Evolutionary conservation across 352 stramenopile species (phyloP).

Genomic region (Phytopythium mirpurense): DNA sequence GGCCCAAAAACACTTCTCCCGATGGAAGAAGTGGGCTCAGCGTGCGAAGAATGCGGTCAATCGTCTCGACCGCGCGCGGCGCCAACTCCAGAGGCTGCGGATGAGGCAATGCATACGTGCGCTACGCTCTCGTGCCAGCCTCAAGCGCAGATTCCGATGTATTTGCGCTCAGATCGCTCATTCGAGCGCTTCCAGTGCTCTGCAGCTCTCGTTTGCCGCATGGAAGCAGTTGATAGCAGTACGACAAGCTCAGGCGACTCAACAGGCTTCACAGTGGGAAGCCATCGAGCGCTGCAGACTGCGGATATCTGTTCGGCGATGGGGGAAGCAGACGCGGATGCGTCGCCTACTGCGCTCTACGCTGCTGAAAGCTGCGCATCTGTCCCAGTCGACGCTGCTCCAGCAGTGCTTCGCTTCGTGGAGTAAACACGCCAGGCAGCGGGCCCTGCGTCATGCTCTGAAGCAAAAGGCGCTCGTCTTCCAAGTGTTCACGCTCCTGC

Average conservation of each 20-base stretch:
- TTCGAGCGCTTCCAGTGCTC: background rate
- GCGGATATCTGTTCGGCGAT: background rate
- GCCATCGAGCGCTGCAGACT: background rate
- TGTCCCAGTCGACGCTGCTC: conserved; percentile 10
- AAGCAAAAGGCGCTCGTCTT: conserved; percentile 36
- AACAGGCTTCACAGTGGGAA: background rate
- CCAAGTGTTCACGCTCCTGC: conserved; percentile 31
- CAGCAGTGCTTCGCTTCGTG: conserved; percentile 23
- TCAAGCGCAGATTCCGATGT: background rate
- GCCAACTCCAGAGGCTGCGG: conserved; percentile 1
- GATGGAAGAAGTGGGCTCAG: background rate
- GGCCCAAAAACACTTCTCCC: background rate
- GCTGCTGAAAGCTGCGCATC: conserved; percentile 10
- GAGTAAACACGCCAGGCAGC: conserved; percentile 15
- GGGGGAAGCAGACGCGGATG: background rate
- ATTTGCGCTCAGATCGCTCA: conserved; percentile 1
- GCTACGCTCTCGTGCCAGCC: background rate
- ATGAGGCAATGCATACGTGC: background rate
- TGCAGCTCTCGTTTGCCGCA: background rate
- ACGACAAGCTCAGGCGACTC: background rate
- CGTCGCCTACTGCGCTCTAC: conserved; percentile 14
- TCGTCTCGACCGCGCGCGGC: background rate
- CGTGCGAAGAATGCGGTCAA: background rate
- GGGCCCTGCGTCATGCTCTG: conserved; percentile 11
- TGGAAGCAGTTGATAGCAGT: conserved; percentile 7